phyloP scores from a whole-genome alignment of 2,329 filamentous ascomycete species.

The Diaporthe nobilis region DNA sequence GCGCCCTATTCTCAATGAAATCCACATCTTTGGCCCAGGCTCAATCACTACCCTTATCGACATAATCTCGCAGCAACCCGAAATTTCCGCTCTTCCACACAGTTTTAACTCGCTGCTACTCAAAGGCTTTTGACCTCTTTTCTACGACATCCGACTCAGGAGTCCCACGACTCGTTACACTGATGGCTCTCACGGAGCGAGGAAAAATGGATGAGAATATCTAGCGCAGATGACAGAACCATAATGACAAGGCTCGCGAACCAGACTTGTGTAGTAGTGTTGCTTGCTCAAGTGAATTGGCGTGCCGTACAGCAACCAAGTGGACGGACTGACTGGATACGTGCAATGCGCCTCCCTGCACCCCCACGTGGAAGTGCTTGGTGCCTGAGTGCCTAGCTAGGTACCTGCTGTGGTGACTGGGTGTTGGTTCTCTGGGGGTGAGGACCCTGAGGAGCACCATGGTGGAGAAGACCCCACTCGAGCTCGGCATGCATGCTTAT shows the following conservation, averaged over 20 bases:
- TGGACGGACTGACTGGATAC: not conserved
- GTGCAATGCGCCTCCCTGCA: not conserved
- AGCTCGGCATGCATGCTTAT: slow-evolving; percentile 35
- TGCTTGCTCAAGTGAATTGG: slow-evolving; percentile 18
- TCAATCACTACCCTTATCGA: slow-evolving; percentile 38
- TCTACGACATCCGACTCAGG: slow-evolving; percentile 32
- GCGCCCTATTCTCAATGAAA: slow-evolving; percentile 21
- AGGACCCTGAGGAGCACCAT: slow-evolving; percentile 1
- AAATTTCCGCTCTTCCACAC: slow-evolving; percentile 35
- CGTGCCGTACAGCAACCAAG: not conserved
- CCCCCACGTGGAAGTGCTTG: slow-evolving; percentile 17
- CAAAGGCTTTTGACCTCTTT: slow-evolving; percentile 34
- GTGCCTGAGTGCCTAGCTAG: not conserved
- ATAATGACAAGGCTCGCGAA: slow-evolving; percentile 40
- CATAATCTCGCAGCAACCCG: slow-evolving; percentile 37
- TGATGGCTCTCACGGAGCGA: slow-evolving; percentile 37
- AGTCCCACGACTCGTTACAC: slow-evolving; percentile 27
- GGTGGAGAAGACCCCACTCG: not conserved
- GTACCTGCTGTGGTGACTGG: not conserved
- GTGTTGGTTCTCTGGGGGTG: not conserved
- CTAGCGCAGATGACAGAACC: slow-evolving; percentile 41
- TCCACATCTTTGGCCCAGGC: slow-evolving; percentile 17
- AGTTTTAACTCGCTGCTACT: slow-evolving; percentile 28
- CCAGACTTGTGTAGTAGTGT: not conserved
- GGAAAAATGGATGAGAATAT: slow-evolving; percentile 40